phyloP scores from a whole-genome alignment of 2,329 filamentous ascomycete species.

The Monilinia laxa region DNA sequence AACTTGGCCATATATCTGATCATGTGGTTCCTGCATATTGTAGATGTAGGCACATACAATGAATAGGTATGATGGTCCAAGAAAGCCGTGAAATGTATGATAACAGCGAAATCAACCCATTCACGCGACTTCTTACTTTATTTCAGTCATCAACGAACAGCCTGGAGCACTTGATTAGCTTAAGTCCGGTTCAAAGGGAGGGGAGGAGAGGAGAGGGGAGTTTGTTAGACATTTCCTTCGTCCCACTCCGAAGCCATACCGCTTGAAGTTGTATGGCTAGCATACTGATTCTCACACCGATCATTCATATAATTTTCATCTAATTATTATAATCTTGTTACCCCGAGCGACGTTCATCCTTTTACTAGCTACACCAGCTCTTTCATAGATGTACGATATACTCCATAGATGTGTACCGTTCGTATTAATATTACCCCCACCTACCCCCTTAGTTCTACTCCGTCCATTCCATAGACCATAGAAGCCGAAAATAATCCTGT shows the following conservation, averaged over 20 bases:
- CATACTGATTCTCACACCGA: not conserved
- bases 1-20: slow-evolving; percentile 10
- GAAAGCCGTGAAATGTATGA: not conserved
- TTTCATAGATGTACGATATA: slow-evolving; percentile 1
- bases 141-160: not conserved
- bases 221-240: not conserved
- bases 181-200: not conserved
- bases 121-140: not conserved
- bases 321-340: not conserved
- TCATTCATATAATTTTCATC: not conserved
- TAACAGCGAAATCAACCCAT: not conserved
- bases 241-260: not conserved
- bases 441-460: not conserved
- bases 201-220: no score
- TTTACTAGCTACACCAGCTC: not conserved
- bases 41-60: not conserved
- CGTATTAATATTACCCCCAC: slow-evolving; percentile 7
- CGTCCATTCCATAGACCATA: not conserved
- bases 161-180: not conserved
- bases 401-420: not conserved
- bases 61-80: not conserved
- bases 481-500: not conserved
- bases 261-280: not conserved
- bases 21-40: slow-evolving; percentile 17
- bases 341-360: not conserved